Conservation (phyloP, 805 yeast genomes). For the Kregervanrija fluxuum region DNA sequence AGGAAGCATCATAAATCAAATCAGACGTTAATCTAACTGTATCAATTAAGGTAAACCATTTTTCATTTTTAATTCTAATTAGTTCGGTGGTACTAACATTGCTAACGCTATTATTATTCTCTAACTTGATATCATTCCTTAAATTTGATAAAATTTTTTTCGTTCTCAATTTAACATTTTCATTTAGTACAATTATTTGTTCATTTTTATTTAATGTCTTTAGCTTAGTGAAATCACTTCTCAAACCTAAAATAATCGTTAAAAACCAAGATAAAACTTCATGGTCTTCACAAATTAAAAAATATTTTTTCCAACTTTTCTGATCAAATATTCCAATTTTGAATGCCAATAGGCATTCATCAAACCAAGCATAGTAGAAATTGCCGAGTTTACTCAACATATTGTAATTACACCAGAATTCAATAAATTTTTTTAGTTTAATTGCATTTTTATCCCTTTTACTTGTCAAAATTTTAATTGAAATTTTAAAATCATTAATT, state of each 20-base stretch:
- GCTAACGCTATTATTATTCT: constrained; percentile 1
- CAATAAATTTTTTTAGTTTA: constrained; percentile 17
- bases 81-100: constrained; percentile 21
- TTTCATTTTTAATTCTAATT: constrained; percentile 23
- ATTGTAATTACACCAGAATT: constrained; percentile 34
- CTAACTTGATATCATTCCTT: background rate
- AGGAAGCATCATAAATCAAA: constrained; percentile 39
- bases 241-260: constrained; percentile 51
- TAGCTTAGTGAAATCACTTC: constrained; percentile 40
- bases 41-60: constrained; percentile 30
- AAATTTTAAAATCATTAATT: constrained; percentile 24
- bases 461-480: constrained; percentile 13
- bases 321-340: constrained; percentile 43
- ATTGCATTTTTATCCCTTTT: constrained; percentile 10
- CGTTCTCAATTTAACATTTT: constrained; percentile 54
- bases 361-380: constrained; percentile 57
- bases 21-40: constrained; percentile 38
- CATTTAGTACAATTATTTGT: constrained; percentile 46
- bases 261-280: constrained; percentile 65
- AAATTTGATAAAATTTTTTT: constrained; percentile 19
- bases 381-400: constrained; percentile 46
- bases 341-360: constrained; percentile 52
- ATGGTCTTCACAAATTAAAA: constrained; percentile 36
- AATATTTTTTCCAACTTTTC: constrained; percentile 29
- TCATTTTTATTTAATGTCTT: constrained; percentile 39